A percentile compares a stretch with the other conserved stretches of the same genome.
Conservation (phyloP, 2,329 filamentous ascomycete genomes). For the Rhynchosporium agropyri region DNA sequence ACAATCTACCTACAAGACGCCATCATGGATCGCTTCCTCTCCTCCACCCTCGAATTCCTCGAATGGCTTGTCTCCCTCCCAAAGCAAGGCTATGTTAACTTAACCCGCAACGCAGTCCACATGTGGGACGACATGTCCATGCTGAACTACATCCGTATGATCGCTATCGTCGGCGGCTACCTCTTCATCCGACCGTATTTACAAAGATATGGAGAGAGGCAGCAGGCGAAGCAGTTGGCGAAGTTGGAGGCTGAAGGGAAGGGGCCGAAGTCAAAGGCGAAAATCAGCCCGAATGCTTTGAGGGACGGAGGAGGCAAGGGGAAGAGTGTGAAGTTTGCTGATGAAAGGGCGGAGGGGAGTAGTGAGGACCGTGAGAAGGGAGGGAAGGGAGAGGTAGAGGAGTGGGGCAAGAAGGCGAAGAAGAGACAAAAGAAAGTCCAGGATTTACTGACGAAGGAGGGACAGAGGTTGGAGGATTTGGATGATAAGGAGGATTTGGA, state of each 20-base stretch:
- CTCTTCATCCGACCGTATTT: constrained; percentile 73
- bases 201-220: constrained; percentile 65
- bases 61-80: constrained; percentile 22
- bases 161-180: constrained; percentile 74
- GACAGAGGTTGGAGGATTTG: constrained; percentile 51
- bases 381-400: constrained; percentile 55
- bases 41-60: constrained; percentile 18
- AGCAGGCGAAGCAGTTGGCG: constrained; percentile 66
- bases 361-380: constrained; percentile 51
- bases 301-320: constrained; percentile 45
- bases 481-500: constrained; percentile 74
- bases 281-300: constrained; percentile 66
- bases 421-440: constrained; percentile 66
- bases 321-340: constrained; percentile 52
- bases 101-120: constrained; percentile 52
- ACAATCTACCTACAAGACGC: background rate
- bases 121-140: constrained; percentile 55
- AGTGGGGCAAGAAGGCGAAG: constrained; percentile 69
- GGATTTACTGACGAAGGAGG: constrained; percentile 58
- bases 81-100: constrained; percentile 31
- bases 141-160: constrained; percentile 66
- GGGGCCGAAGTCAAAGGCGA: constrained; percentile 45
- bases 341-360: constrained; percentile 40
- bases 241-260: constrained; percentile 43
- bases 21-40: constrained; percentile 16